phyloP scores from a whole-genome alignment of 2,329 filamentous ascomycete genomes.

The Nothophoma quercina region DNA sequence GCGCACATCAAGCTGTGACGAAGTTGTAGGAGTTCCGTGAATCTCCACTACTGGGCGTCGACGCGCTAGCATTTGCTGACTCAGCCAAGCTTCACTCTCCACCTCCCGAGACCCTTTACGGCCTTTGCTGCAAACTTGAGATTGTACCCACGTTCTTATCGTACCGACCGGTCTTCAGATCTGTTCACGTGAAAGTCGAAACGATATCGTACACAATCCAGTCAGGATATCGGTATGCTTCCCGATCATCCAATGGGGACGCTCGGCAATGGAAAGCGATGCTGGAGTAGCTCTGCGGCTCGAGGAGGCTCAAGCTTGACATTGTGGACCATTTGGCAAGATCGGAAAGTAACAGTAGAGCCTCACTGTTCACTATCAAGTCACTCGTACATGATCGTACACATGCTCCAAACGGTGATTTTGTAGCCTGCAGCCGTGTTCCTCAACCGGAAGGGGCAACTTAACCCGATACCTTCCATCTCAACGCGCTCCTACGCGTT shows the following conservation, averaged over 20 bases:
- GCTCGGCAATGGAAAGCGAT: slow-evolving; percentile 1
- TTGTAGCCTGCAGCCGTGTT: slow-evolving; percentile 10
- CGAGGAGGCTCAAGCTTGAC: too few relatives aligned
- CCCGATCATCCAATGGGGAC: background rate
- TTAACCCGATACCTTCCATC: slow-evolving; percentile 22
- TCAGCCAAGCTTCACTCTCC: background rate
- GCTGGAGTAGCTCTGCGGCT: background rate
- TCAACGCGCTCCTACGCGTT: slow-evolving; percentile 15
- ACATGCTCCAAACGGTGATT: slow-evolving; percentile 1
- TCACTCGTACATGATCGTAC: background rate
- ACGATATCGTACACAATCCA: background rate
- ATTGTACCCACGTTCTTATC: background rate
- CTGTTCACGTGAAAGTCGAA: background rate
- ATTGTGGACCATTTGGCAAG: too few relatives aligned
- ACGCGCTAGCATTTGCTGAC: background rate
- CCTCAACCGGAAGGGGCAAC: slow-evolving; percentile 28
- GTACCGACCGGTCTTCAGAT: background rate
- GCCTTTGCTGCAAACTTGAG: background rate
- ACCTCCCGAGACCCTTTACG: background rate
- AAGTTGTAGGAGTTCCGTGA: background rate
- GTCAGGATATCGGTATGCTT: background rate
- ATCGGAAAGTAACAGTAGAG: background rate
- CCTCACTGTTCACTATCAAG: background rate
- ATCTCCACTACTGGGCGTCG: background rate
- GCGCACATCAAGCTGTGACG: background rate